Conservation (phyloP, 1,284 basidiomycete species). For the Irpex rosettiformis region DNA sequence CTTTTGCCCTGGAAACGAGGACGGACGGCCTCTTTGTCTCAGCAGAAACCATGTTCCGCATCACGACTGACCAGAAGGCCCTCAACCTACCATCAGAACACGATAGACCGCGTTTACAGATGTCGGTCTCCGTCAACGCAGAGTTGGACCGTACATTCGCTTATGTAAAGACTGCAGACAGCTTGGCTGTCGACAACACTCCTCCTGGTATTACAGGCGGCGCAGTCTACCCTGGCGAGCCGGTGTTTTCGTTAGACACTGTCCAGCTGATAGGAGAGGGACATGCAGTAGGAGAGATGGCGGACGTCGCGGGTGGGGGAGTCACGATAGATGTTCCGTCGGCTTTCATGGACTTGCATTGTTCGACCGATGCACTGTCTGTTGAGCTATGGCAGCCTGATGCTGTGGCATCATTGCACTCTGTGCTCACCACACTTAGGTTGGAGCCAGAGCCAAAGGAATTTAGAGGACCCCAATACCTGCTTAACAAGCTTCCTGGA, state of each 20-base stretch:
- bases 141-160: slow-evolving; percentile 23
- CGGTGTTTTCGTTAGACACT: slow-evolving; percentile 54
- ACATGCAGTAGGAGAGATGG: slow-evolving; percentile 44
- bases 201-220: slow-evolving; percentile 12
- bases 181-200: slow-evolving; percentile 2
- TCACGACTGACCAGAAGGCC: slow-evolving; percentile 20
- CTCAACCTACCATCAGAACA: slow-evolving; percentile 14
- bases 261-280: slow-evolving; percentile 45
- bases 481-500: slow-evolving; percentile 43
- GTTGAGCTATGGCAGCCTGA: slow-evolving; percentile 73
- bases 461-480: slow-evolving; percentile 20
- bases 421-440: slow-evolving; percentile 36
- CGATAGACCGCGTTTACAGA: slow-evolving; percentile 23
- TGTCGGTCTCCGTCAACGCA: slow-evolving; percentile 21
- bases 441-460: slow-evolving; percentile 9
- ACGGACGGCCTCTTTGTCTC: slow-evolving; percentile 23
- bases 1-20: slow-evolving; percentile 44
- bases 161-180: slow-evolving; percentile 14
- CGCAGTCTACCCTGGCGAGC: slow-evolving; percentile 25
- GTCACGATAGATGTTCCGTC: slow-evolving; percentile 51
- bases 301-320: slow-evolving; percentile 37
- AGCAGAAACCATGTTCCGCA: slow-evolving; percentile 21
- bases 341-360: slow-evolving; percentile 45
- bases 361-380: slow-evolving; percentile 58
- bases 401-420: slow-evolving; percentile 53